A percentile compares a stretch with the other conserved stretches of the same genome.
These are phyloP conservation scores for Diaporthe nobilis DNA, from an alignment of 2,329 filamentous ascomycete species.

Conservation along the genomic window DNA sequence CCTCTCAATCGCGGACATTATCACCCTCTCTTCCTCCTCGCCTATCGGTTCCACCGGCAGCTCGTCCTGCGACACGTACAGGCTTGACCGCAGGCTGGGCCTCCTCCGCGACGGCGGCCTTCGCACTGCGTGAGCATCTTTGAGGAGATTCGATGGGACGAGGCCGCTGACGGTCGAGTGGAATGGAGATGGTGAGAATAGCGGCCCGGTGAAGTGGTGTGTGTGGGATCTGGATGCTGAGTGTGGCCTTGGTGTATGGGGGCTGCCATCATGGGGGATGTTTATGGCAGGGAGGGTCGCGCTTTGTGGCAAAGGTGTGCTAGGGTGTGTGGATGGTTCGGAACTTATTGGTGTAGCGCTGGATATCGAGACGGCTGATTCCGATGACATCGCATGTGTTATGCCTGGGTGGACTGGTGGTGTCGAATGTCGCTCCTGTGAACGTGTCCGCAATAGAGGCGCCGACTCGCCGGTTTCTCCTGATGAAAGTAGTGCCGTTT, in stretches of 20 bases:
- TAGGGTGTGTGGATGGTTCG: conserved; percentile 47
- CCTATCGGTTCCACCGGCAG: conserved; percentile 46
- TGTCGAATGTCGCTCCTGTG: conserved; percentile 56
- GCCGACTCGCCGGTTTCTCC: conserved; percentile 52
- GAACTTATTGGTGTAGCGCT: conserved; percentile 48
- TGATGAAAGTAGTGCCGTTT: conserved; percentile 50
- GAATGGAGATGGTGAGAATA: conserved; percentile 72
- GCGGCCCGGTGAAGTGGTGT: conserved; percentile 60
- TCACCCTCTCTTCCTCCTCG: conserved; percentile 44
- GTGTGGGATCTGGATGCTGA: conserved; percentile 52
- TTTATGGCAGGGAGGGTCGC: conserved; percentile 9
- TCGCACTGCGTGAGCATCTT: conserved; percentile 58
- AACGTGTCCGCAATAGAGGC: conserved; percentile 60
- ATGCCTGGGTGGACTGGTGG: conserved; percentile 51
- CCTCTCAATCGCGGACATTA: conserved; percentile 38
- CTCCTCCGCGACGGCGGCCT: conserved; percentile 61
- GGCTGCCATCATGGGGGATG: conserved; percentile 41
- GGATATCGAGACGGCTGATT: conserved; percentile 51
- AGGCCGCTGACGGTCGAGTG: conserved; percentile 72
- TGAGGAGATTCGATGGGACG: conserved; percentile 68
- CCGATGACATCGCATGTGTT: conserved; percentile 52
- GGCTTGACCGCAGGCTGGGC: conserved; percentile 66
- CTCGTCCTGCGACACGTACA: conserved; percentile 66
- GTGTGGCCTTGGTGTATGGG: conserved; percentile 50
- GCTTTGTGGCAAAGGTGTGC: conserved; percentile 43